These are phyloP conservation scores for Aquilaria yunnanensis DNA, from an alignment of 345 rosid genomes.

Conservation along the genomic window DNA sequence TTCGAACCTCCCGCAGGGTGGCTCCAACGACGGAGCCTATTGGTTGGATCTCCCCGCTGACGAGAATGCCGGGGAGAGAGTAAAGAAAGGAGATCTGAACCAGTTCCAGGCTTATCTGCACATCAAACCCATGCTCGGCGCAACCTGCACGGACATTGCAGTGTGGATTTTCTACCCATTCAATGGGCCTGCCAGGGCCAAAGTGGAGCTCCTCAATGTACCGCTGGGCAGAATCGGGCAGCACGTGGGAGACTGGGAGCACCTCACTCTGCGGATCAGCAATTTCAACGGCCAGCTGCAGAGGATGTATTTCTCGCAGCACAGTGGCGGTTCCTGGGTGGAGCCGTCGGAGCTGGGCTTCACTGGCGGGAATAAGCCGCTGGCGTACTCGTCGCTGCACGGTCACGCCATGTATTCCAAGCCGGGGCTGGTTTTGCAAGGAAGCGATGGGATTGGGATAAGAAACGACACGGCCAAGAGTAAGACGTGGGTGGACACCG, in stretches of 20 bases:
- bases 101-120: constrained; percentile 52
- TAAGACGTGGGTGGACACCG: constrained; percentile 39
- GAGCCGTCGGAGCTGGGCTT: constrained; percentile 58
- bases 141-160: constrained; percentile 65
- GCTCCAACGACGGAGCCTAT: constrained; percentile 57
- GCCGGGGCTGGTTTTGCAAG: constrained; percentile 80
- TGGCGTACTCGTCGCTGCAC: constrained; percentile 53
- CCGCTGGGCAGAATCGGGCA: constrained; percentile 64
- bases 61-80: constrained; percentile 36
- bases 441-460: constrained; percentile 46
- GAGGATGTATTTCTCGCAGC: constrained; percentile 53
- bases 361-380: constrained; percentile 45
- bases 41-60: constrained; percentile 78
- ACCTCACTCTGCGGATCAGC: constrained; percentile 64
- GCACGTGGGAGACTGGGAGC: constrained; percentile 96
- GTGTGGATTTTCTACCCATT: constrained; percentile 84
- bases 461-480: constrained; percentile 78
- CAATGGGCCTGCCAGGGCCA: constrained; percentile 70
- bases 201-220: constrained; percentile 47
- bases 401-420: constrained; percentile 79
- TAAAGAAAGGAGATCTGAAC: constrained; percentile 61
- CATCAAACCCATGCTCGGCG: constrained; percentile 72
- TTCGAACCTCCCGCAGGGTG: constrained; percentile 84
- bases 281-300: constrained; percentile 65
- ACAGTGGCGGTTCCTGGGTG: constrained; percentile 72